Conservation (phyloP, 305 asterid genomes). For the Rubia peregrina region DNA sequence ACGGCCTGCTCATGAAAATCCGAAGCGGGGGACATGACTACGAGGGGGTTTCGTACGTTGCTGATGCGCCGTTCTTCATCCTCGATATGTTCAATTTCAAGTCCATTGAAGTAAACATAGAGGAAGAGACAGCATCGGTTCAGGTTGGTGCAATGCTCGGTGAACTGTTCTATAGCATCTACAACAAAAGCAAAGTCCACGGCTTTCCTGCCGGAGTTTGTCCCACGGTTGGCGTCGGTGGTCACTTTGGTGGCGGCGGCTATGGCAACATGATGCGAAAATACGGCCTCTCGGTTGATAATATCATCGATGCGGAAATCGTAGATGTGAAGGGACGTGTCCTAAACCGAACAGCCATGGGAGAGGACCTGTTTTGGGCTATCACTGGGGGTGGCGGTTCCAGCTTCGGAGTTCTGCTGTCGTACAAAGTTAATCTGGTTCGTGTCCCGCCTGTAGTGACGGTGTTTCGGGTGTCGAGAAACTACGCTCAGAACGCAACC, state of each 20-base stretch:
- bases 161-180: not conserved
- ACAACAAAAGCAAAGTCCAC: conserved; percentile 2
- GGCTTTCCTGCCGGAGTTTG: not conserved
- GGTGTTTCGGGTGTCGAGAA: conserved; percentile 16
- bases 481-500: conserved; percentile 21
- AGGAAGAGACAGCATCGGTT: not conserved
- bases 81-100: not conserved
- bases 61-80: not conserved
- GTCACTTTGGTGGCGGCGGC: conserved; percentile 2
- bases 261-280: conserved; percentile 2
- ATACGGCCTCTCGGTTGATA: not conserved
- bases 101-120: not conserved
- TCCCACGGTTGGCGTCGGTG: conserved; percentile 2
- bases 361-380: conserved; percentile 40
- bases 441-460: conserved; percentile 22
- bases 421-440: conserved; percentile 26
- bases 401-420: conserved; percentile 33
- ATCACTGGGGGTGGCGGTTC: conserved; percentile 39
- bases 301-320: not conserved
- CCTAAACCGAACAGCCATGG: conserved; percentile 24
- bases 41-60: conserved; percentile 2
- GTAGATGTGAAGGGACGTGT: conserved; percentile 16
- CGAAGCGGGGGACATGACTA: not conserved
- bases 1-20: conserved; percentile 1
- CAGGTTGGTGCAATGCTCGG: conserved; percentile 1